Base-by-base conservation (phyloP, 148 eudicot genomes). In the Polygonum aviculare region DNA sequence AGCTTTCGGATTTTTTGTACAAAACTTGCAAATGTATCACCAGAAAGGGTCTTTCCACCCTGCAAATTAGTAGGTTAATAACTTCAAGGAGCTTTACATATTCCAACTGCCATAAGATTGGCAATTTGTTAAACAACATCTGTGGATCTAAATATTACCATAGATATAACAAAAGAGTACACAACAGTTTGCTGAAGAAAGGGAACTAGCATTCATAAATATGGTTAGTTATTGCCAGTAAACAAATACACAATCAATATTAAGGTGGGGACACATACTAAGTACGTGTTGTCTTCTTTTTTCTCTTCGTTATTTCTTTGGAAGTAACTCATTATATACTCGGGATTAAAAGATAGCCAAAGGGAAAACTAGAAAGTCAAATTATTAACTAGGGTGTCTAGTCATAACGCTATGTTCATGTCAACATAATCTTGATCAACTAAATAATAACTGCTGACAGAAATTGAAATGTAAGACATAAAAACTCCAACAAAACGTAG, bases 21-120 rank as follows among this genome's bases (percentile, higher is more conserved):
- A 74, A 84, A 85, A 81, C 73, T 74, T 38, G 86, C 83, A 73
- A 88, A 84, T 59, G 80, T 75, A 75, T 84, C 89, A 35, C 81
- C 79, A 59, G 89, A 86, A 41, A 71, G 69, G 19, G 47, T 79
- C 80, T 73, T 84, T 44, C 86, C 81, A 65, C 82, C 84, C 89
- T 88, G 85, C 74, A 44, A n/a, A 45, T n/a, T 74, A 45, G 81
- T 74, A 60, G 11, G 38, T 48, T 55, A 38, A 69, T 2, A 67
- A 31, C 21, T 35, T 62, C 31, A 10, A 62, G 5, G 69, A 62
- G 69, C 69, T 62, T 62, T 62, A 62, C 36, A 10, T 12, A 26
- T 62, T 62, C 38, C 3, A 26, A 35, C 69, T 62, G 38, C 69
- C 15, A 62, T 62, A 2, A 26, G 38, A 12, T 11, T 31, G 16